Base-by-base conservation (phyloP, 495 filamentous ascomycete species). In the Aspergillus cristatus region DNA sequence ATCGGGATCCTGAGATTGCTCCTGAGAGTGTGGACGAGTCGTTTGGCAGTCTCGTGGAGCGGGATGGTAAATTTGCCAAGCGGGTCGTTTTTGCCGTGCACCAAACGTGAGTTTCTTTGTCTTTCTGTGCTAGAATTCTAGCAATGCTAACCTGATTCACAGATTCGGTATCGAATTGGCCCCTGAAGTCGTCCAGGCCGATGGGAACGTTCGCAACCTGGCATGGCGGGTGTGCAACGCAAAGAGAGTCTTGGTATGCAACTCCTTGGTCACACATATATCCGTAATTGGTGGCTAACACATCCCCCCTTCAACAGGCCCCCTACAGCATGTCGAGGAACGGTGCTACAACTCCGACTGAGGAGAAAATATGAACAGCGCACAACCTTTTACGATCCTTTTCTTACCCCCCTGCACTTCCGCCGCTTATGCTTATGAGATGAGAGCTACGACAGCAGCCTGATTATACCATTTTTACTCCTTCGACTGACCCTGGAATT, bases 211-310 rank as follows among this genome's bases (percentile, higher is more conserved):
- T 18, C 76, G 69, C 52, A 94, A 94, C 52, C 67, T 98, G 30
- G 85, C 89, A 17, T 97, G 91, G 93, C 75, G 91, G 48, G 84
- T 98, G 42, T 93, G 83, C 56, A 91, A 89, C 56, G 93, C 89
- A 17, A 94, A 94, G 65, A 84, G 86, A 57, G 91, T 95, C 38
- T 55, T 97, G 59, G 91, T 94, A 70, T 62, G 86, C 74, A 20
- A 28, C 13, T 20, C 28, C 1, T 18, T 16, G 6, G 28, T 7
- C 14, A 17, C 13, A 14, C n/a, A n/a, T n/a, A n/a, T n/a, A 26
- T 29, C 6, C 6, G 17, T 32, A 3, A 15, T 47, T 37, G 6
- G 26, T 38, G 16, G 32, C 36, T 38, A 35, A 37, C 20, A 28
- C 4, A 17, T 16, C 18, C 15, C 13, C 8, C 32, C 4, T 36